These are phyloP conservation scores for Solanum dulcamara DNA, from an alignment of 257 asterid species.

Conservation along the genomic window DNA sequence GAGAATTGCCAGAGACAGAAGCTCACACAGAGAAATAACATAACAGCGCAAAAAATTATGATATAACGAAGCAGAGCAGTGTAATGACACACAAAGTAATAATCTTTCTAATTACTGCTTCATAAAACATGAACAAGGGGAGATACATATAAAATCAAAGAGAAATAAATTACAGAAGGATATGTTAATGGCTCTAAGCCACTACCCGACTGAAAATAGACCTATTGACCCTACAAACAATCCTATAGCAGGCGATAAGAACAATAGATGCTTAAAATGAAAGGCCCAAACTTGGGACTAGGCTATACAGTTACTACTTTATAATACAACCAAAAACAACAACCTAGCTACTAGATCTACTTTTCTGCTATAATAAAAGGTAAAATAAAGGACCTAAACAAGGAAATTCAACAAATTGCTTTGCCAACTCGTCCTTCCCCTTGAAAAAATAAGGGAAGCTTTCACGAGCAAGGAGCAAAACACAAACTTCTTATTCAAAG, in stretches of 20 bases:
- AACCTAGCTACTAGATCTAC: background rate
- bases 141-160: background rate
- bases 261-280: background rate
- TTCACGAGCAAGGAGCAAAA: background rate
- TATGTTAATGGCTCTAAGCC: background rate
- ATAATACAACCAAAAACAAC: background rate
- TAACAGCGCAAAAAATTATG: background rate
- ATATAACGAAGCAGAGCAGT: background rate
- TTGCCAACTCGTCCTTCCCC: conserved; percentile 16
- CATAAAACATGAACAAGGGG: background rate
- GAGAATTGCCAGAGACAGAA: background rate
- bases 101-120: background rate
- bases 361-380: background rate
- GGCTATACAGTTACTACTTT: background rate
- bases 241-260: background rate
- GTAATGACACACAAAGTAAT: background rate
- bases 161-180: background rate
- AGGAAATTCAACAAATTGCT: background rate
- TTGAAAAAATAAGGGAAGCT: conserved; percentile 33
- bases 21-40: background rate
- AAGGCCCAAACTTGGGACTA: background rate
- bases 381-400: background rate
- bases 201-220: background rate
- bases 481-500: background rate
- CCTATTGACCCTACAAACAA: background rate